Conservation (phyloP, 495 filamentous ascomycete genomes). For the Stereocaulon alpinum region DNA sequence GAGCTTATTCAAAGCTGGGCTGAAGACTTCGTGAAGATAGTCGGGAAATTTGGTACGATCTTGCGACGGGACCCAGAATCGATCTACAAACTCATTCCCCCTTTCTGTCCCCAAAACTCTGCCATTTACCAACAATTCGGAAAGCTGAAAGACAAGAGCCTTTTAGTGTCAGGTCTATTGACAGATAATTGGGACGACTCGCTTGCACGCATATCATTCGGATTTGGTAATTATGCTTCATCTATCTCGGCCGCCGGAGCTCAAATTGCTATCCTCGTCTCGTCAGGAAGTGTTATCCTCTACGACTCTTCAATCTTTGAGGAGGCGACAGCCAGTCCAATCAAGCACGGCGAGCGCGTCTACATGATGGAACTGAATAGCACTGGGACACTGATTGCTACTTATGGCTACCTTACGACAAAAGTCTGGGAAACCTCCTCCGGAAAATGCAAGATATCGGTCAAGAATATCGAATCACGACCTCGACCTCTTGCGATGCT, state of each 20-base stretch:
- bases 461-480: constrained; percentile 15
- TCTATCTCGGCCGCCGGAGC: constrained; percentile 8
- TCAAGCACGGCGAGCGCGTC: constrained; percentile 16
- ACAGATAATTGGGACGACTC: constrained; percentile 21
- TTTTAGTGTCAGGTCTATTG: constrained; percentile 13
- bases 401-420: constrained; percentile 19
- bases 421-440: constrained; percentile 21
- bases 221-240: constrained; percentile 1
- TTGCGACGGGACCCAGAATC: constrained; percentile 23
- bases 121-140: constrained; percentile 19
- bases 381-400: constrained; percentile 15
- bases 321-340: constrained; percentile 14
- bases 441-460: constrained; percentile 15
- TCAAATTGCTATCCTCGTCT: constrained; percentile 15
- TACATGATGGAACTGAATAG: constrained; percentile 16
- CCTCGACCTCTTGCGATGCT: constrained; percentile 20
- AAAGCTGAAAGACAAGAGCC: not conserved
- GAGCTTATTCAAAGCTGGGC: constrained; percentile 27
- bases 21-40: constrained; percentile 29
- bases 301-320: constrained; percentile 17
- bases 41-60: constrained; percentile 28
- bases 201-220: constrained; percentile 13
- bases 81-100: constrained; percentile 29
- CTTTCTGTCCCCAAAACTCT: constrained; percentile 27
- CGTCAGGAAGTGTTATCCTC: constrained; percentile 13